Conservation (phyloP, 2,329 filamentous ascomycete genomes). For the Clarireedia homoeocarpa region DNA sequence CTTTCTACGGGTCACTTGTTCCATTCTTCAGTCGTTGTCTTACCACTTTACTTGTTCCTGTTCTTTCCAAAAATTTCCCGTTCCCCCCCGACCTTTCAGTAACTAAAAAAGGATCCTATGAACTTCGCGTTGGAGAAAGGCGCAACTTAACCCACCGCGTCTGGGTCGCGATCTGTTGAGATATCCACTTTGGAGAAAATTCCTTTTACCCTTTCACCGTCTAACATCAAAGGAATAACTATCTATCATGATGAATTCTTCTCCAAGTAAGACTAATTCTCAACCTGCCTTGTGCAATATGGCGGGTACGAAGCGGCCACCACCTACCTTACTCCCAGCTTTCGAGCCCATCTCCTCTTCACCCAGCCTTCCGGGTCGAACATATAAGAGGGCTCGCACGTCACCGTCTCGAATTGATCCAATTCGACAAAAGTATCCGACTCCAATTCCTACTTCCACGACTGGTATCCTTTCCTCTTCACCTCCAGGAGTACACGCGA, state of each 20-base stretch:
- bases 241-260: constrained; percentile 30
- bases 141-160: constrained; percentile 4
- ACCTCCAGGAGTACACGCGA: constrained; percentile 50
- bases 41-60: not conserved
- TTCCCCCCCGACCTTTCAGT: constrained; percentile 10
- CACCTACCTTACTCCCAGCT: constrained; percentile 64
- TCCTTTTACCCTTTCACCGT: constrained; percentile 3
- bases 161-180: constrained; percentile 9
- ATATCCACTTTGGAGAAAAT: constrained; percentile 17
- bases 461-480: constrained; percentile 87
- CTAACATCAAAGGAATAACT: constrained; percentile 10
- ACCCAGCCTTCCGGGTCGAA: constrained; percentile 58
- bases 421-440: constrained; percentile 63
- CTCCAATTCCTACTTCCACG: constrained; percentile 87
- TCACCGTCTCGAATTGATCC: constrained; percentile 32
- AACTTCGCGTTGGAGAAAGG: constrained; percentile 3
- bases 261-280: constrained; percentile 28
- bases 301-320: constrained; percentile 50
- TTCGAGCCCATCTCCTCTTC: constrained; percentile 79
- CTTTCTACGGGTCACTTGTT: not conserved
- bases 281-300: constrained; percentile 23
- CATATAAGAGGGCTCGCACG: constrained; percentile 56
- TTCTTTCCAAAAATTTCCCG: constrained; percentile 8
- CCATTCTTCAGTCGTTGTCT: constrained; percentile 1
- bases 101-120: constrained; percentile 6